These are phyloP conservation scores for Smallanthus sonchifolius DNA, from an alignment of 129 eudicot species.

Conservation along the genomic window DNA sequence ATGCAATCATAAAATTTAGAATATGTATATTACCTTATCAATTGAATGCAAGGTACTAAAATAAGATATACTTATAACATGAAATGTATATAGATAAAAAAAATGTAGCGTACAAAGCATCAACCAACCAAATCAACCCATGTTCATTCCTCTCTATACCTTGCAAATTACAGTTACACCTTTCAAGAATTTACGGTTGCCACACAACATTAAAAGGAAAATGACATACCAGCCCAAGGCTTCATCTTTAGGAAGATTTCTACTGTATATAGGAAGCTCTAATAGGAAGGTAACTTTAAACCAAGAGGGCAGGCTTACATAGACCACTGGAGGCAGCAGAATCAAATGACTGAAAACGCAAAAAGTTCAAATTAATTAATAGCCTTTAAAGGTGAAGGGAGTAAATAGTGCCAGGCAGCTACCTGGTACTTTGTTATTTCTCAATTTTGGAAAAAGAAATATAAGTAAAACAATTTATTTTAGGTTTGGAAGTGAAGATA, in stretches of 20 bases:
- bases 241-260: slow-evolving; percentile 64
- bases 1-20: neutral
- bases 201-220: neutral
- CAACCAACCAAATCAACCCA: slow-evolving; percentile 19
- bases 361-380: too few relatives aligned
- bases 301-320: slow-evolving; percentile 71
- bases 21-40: neutral
- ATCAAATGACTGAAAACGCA: slow-evolving; percentile 93
- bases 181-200: slow-evolving; percentile 2
- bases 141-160: slow-evolving; percentile 27
- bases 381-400: too few relatives aligned
- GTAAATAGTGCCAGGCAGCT: too few relatives aligned
- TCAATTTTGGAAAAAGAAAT: slow-evolving; percentile 2
- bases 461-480: neutral
- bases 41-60: neutral
- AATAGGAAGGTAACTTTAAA: slow-evolving; percentile 66
- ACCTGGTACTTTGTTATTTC: too few relatives aligned
- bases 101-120: neutral
- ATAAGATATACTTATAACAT: neutral
- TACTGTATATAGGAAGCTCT: slow-evolving; percentile 82
- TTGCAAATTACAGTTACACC: slow-evolving; percentile 31
- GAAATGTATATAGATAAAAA: neutral
- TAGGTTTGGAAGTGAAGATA: neutral
- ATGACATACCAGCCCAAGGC: slow-evolving; percentile 47
- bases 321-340: slow-evolving; percentile 66